Evolutionary conservation across 1,284 basidiomycete species (phyloP), one percentile per base, ranked within the genome.

Genomic region (Lentinula novae-zelandiae): DNA sequence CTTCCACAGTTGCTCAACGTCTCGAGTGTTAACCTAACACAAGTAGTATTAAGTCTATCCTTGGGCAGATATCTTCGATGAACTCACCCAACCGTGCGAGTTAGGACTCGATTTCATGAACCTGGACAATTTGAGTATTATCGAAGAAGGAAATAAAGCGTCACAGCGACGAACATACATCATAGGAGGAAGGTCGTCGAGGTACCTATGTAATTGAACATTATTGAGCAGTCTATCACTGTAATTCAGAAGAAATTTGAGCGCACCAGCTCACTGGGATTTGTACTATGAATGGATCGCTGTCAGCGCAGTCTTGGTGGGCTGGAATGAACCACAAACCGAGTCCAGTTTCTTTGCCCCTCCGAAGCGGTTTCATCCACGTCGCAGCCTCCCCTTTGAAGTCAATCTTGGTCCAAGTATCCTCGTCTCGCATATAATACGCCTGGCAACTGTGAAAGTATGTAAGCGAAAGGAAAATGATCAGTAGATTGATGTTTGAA

Each of bases 1-100:
- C 70, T 88, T 89, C 89, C 89, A 92, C 38, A 91, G 80, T 62
- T 90, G 80, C 65, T 91, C 87, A 9, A 92, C 83, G 49, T 86
- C 84, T 50, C 82, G 77, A 1, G 83, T 71, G 66, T 87, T 88
- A n/a, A 92, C 88, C 83, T 84, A 65, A 46, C 15, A 54, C 51
- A 40, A 10, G 27, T 36, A 5, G 27, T 20, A 8, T 17, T n/a
- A 51, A 10, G 4, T 5, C n/a, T 20, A 17, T 15, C 8, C 17
- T 6, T 10, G 9, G 17, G 8, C 2, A 22, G 15, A 10, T 46
- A 42, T 15, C 6, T 42, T 48, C n/a, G 31, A 1, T 22, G 33
- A 27, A 17, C 72, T 52, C 59, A 83, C 82, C 77, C 83, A 90
- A 34, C 88, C 88, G 67, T 90, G 88, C 0, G 84, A 85, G 70